A percentile compares a stretch with the other conserved stretches of the same genome.
Conservation (phyloP, 495 filamentous ascomycete species). For the Penicillium roqueforti region DNA sequence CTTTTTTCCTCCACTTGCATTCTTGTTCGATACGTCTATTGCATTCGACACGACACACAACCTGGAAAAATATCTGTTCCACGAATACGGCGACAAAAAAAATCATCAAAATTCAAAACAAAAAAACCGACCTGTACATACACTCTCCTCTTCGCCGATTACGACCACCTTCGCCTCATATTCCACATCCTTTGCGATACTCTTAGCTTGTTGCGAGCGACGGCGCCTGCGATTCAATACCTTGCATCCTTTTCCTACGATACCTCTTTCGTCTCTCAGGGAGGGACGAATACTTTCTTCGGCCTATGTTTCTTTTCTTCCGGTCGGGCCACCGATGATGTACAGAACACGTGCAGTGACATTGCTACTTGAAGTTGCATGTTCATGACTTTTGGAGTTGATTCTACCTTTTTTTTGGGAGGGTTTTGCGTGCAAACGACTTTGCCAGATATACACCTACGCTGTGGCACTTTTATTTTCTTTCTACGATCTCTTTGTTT, state of each 20-base stretch:
- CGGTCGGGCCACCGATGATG: slow-evolving; percentile 39
- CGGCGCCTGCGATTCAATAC: slow-evolving; percentile 45
- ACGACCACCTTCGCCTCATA: slow-evolving; percentile 35
- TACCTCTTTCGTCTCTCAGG: slow-evolving; percentile 41
- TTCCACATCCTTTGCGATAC: slow-evolving; percentile 40
- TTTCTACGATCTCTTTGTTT: slow-evolving; percentile 34
- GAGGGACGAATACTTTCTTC: slow-evolving; percentile 35
- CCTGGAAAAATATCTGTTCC: slow-evolving; percentile 24
- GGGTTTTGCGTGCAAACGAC: slow-evolving; percentile 25
- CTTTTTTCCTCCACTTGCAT: slow-evolving; percentile 26
- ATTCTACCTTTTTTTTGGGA: slow-evolving; percentile 30
- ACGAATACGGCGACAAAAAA: slow-evolving; percentile 30
- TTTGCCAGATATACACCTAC: slow-evolving; percentile 31
- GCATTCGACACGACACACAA: slow-evolving; percentile 36
- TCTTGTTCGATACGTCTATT: slow-evolving; percentile 27
- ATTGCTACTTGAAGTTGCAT: slow-evolving; percentile 37
- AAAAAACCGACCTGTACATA: slow-evolving; percentile 42
- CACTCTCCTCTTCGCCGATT: slow-evolving; percentile 27
- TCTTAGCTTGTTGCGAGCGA: slow-evolving; percentile 46
- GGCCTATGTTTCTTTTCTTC: slow-evolving; percentile 24
- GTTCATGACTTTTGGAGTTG: slow-evolving; percentile 37
- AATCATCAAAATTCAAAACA: slow-evolving; percentile 26
- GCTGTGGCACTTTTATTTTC: slow-evolving; percentile 23
- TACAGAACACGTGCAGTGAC: slow-evolving; percentile 43
- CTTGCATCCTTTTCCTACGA: slow-evolving; percentile 38